phyloP scores from a whole-genome alignment of 495 filamentous ascomycete species.

The Immersiella caudata region DNA sequence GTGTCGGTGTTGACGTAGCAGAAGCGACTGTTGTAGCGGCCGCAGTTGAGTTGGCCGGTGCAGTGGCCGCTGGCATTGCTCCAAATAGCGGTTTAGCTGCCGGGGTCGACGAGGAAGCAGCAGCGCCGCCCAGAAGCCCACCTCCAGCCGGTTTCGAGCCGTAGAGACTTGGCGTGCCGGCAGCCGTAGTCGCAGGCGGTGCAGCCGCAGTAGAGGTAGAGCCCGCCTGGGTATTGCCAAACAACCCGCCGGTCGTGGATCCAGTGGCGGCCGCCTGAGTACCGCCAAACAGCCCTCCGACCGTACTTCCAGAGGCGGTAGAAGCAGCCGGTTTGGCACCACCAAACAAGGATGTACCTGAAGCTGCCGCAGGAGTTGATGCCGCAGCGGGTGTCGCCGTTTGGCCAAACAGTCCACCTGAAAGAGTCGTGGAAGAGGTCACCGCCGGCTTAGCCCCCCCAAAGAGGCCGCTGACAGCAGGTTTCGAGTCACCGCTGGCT shows the following conservation, averaged over 20 bases:
- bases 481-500: slow-evolving; percentile 28
- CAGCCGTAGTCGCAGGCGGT: neutral
- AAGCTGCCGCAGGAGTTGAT: neutral
- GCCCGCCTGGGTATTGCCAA: neutral
- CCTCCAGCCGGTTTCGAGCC: slow-evolving; percentile 6
- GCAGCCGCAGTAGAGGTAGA: neutral
- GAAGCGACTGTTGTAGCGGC: slow-evolving; percentile 19
- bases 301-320: neutral
- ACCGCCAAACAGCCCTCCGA: neutral
- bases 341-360: neutral
- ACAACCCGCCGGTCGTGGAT: neutral
- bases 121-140: neutral
- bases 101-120: neutral
- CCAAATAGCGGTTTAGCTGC: slow-evolving; percentile 17
- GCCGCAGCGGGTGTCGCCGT: neutral
- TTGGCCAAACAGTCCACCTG: neutral
- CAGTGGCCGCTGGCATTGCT: neutral
- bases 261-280: neutral
- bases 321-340: slow-evolving; percentile 1
- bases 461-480: slow-evolving; percentile 17
- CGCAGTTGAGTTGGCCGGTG: slow-evolving; percentile 3
- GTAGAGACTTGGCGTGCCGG: neutral
- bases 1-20: slow-evolving; percentile 23
- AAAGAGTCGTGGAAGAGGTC: neutral
- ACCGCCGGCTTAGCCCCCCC: neutral